These are phyloP conservation scores for Fonsecaea pugnacius DNA, from an alignment of 2,329 filamentous ascomycete species.

Conservation along the genomic window DNA sequence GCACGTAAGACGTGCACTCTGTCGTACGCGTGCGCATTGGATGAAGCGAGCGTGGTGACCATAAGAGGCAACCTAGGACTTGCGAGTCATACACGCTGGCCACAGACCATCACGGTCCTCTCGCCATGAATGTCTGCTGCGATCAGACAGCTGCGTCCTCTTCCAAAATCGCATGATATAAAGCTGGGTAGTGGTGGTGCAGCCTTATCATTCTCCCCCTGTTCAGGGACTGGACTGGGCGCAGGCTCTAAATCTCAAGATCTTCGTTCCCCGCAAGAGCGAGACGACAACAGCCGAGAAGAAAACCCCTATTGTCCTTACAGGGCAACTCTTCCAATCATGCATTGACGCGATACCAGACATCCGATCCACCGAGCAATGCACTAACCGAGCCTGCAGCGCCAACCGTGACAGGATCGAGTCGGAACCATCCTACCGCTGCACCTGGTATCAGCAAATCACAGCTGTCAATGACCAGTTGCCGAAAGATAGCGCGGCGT, in stretches of 20 bases:
- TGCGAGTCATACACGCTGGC: neutral
- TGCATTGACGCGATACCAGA: constrained; percentile 26
- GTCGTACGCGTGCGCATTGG: no score
- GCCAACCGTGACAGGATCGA: constrained; percentile 59
- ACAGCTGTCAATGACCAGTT: constrained; percentile 61
- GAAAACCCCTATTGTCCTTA: neutral
- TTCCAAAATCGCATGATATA: neutral
- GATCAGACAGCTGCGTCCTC: no score
- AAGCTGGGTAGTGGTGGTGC: neutral
- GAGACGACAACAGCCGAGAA: neutral
- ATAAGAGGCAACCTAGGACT: no score
- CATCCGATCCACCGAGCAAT: constrained; percentile 56
- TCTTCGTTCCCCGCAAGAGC: neutral
- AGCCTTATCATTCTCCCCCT: neutral
- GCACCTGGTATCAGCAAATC: constrained; percentile 67
- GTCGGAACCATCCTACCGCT: constrained; percentile 64
- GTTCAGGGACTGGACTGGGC: neutral
- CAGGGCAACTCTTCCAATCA: neutral
- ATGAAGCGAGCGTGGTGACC: no score
- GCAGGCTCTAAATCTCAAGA: neutral
- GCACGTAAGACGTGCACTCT: no score
- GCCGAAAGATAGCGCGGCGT: constrained; percentile 41
- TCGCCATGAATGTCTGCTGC: neutral
- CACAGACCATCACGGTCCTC: neutral
- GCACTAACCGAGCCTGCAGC: constrained; percentile 66